Evolutionary conservation across 1,284 basidiomycete genomes (phyloP), one percentile per base, ranked within the genome.

Genomic region (Veloboletus limbatus): DNA sequence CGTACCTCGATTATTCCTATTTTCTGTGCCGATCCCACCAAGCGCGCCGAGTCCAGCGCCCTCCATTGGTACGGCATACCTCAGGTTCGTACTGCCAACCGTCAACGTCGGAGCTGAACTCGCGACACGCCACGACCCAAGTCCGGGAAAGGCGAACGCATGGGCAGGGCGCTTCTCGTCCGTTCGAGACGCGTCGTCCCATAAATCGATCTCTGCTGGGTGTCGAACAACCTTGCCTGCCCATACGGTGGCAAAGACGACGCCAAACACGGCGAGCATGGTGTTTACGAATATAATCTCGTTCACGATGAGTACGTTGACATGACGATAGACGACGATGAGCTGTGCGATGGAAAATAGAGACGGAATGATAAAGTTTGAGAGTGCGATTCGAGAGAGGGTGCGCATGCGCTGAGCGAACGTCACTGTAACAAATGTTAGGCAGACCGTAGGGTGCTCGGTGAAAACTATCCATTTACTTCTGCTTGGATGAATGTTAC

Each of bases 271-370:
- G 13, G 62, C 56, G 8, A 62, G 42, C 50, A 59, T 65, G 17
- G 40, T 48, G 38, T 62, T 62, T 7, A 48, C 48, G 32, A 61
- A 54, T 2, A 63, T 36, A 39, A 66, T 55, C 6, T 64, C 53
- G 51, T 66, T 67, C 35, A 67, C 51, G 21, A 49, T 16, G 17
- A 57, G 4, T 0, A 51, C 31, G 39, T 59, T 35, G 34, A 62
- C 49, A 37, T 25, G 41, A 21, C 53, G 53, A 40, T 66, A 67
- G 18, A 68, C 54, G 40, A 66, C 51, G 18, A 65, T 42, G 43
- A 67, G 58, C 41, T 68, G 65, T 3, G 38, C 60, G 22, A 67
- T 51, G 22, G 65, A 66, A 41, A 67, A 65, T n/a, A 65, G 38
- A 1, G 63, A 51, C 0, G 65, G 60, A 18, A 66, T 44, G 17